Evolutionary conservation across 2,329 filamentous ascomycete species (phyloP).

Genomic region (Arthrobotrys entomopaga): DNA sequence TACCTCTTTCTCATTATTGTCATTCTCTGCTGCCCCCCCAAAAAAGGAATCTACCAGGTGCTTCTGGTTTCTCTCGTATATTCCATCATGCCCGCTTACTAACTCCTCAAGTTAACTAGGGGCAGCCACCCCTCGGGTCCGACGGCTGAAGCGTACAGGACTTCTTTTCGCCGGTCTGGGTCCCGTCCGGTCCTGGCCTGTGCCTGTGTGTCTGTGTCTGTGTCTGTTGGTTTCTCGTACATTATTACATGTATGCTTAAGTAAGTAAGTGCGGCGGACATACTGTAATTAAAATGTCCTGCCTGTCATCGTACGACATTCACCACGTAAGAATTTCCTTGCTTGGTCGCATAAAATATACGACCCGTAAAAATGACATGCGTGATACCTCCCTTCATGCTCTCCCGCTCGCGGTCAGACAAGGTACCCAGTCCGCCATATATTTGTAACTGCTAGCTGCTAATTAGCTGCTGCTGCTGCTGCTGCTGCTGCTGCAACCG

Average conservation of each 20-base stretch:
- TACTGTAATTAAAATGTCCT: too few relatives aligned
- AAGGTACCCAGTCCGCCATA: conserved; percentile 33
- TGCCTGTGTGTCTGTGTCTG: too few relatives aligned
- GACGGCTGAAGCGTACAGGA: not conserved
- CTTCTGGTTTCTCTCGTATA: conserved; percentile 12
- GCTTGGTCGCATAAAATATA: not conserved
- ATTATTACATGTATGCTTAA: too few relatives aligned
- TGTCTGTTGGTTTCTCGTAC: too few relatives aligned
- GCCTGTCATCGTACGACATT: conserved; percentile 29
- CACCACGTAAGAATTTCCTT: conserved; percentile 12
- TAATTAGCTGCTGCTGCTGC: too few relatives aligned
- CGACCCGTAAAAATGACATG: not conserved
- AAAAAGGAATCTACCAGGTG: conserved; percentile 35
- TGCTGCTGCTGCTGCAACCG: too few relatives aligned
- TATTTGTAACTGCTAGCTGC: conserved; percentile 5
- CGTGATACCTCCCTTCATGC: conserved; percentile 6
- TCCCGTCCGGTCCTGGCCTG: too few relatives aligned
- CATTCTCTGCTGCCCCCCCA: not conserved
- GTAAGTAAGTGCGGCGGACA: too few relatives aligned
- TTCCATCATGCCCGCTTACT: conserved; percentile 14
- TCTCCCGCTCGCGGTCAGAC: conserved; percentile 18
- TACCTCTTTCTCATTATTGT: too few relatives aligned
- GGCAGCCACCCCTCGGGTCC: too few relatives aligned
- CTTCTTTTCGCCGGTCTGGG: conserved; percentile 10
- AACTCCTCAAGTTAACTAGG: not conserved